phyloP scores from a whole-genome alignment of 176 grass and related monocot species.

The Thinopyrum elongatum region DNA sequence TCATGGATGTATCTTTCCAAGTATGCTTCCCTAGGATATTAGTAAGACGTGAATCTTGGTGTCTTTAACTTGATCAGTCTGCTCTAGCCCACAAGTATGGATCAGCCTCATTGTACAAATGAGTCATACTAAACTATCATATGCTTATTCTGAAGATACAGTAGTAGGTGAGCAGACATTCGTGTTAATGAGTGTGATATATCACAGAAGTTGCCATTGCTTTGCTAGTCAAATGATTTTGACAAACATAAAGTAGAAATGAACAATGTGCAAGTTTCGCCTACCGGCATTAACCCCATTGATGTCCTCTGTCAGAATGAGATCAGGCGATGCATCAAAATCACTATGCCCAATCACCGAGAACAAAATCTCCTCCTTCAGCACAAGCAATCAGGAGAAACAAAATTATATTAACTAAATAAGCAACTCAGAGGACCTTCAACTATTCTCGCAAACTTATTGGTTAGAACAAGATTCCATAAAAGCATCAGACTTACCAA shows the following conservation, averaged over 20 bases:
- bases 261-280: background rate
- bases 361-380: conserved; percentile 69
- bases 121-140: background rate
- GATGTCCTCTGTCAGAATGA: conserved; percentile 71
- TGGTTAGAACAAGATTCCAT: background rate
- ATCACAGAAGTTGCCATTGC: background rate
- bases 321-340: conserved; percentile 57
- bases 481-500: conserved; percentile 48
- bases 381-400: background rate
- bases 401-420: background rate
- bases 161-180: background rate
- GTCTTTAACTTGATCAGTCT: background rate
- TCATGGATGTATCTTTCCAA: background rate
- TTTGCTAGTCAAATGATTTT: background rate
- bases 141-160: background rate
- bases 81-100: background rate
- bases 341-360: conserved; percentile 48
- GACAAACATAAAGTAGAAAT: background rate
- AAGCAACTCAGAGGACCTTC: background rate
- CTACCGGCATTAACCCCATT: conserved; percentile 87
- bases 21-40: background rate
- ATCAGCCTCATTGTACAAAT: background rate
- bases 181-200: background rate
- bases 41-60: background rate
- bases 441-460: background rate